Evolutionary conservation across 2,329 filamentous ascomycete genomes (phyloP).

Genomic region (Tolypocladium endophyticum): DNA sequence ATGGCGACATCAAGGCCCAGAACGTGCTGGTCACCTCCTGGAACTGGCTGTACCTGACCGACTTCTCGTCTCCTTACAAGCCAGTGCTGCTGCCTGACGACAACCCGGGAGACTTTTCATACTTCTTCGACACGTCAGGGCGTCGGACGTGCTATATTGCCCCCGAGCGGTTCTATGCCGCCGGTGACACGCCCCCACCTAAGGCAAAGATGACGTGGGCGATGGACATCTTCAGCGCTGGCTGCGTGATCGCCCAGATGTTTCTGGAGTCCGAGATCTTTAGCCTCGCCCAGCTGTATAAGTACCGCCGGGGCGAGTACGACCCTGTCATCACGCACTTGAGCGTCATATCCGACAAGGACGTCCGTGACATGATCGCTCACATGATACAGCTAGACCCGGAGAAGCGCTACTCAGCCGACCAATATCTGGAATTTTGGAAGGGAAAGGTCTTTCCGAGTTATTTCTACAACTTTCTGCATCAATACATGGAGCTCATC

Average conservation of each 20-base stretch:
- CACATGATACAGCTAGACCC: slow-evolving; percentile 97
- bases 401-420: slow-evolving; percentile 81
- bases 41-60: slow-evolving; percentile 98
- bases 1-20: slow-evolving; percentile 98
- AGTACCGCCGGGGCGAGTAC: slow-evolving; percentile 86
- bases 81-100: slow-evolving; percentile 89
- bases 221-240: slow-evolving; percentile 97
- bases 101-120: slow-evolving; percentile 94
- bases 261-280: slow-evolving; percentile 97
- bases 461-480: slow-evolving; percentile 95
- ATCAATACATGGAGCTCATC: slow-evolving; percentile 94
- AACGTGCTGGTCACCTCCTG: slow-evolving; percentile 95
- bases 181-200: slow-evolving; percentile 54
- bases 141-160: slow-evolving; percentile 90
- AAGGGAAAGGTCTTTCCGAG: slow-evolving; percentile 84
- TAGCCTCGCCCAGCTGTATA: slow-evolving; percentile 90
- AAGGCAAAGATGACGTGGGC: slow-evolving; percentile 65
- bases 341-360: slow-evolving; percentile 75
- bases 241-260: slow-evolving; percentile 92
- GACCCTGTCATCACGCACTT: slow-evolving; percentile 74
- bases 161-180: slow-evolving; percentile 77
- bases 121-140: slow-evolving; percentile 92
- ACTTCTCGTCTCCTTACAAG: slow-evolving; percentile 94
- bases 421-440: slow-evolving; percentile 90
- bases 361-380: slow-evolving; percentile 77